Conservation (phyloP, 1,284 basidiomycete species). For the Heterobasidion occidentale region DNA sequence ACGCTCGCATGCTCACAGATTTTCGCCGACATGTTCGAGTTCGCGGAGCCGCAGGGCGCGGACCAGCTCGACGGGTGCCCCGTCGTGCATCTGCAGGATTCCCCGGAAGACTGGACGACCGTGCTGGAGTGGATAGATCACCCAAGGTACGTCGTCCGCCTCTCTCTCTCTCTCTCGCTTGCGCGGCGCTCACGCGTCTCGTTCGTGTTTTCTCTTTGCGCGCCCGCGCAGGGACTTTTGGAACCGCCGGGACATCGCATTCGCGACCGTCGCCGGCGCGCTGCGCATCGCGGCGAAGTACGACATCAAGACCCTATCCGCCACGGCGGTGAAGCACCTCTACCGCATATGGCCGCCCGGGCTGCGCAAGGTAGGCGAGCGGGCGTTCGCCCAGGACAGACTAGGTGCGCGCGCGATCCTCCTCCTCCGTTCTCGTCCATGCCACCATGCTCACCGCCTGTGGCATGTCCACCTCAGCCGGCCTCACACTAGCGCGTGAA, state of each 20-base stretch:
- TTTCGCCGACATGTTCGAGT: constrained; percentile 8
- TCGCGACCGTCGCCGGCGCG: constrained; percentile 4
- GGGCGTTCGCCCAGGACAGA: constrained; percentile 4
- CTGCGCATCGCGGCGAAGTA: constrained; percentile 8
- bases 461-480: not conserved
- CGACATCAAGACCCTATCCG: constrained; percentile 2
- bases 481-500: constrained; percentile 4
- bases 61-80: constrained; percentile 3
- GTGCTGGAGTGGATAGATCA: constrained; percentile 6
- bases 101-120: constrained; percentile 8
- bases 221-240: constrained; percentile 3
- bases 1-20: constrained; percentile 5
- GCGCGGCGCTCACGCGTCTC: not conserved
- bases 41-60: constrained; percentile 2
- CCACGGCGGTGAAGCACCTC: constrained; percentile 1
- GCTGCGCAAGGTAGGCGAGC: not conserved
- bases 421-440: not conserved
- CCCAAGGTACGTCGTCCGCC: constrained; percentile 2
- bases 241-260: constrained; percentile 2
- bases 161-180: not conserved
- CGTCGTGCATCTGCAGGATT: constrained; percentile 6
- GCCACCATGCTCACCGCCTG: not conserved
- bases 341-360: constrained; percentile 4
- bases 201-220: not conserved
- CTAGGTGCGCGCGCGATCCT: not conserved